Evolutionary conservation across 2,329 filamentous ascomycete genomes (phyloP).

Genomic region (Aureobasidium melanogenum): DNA sequence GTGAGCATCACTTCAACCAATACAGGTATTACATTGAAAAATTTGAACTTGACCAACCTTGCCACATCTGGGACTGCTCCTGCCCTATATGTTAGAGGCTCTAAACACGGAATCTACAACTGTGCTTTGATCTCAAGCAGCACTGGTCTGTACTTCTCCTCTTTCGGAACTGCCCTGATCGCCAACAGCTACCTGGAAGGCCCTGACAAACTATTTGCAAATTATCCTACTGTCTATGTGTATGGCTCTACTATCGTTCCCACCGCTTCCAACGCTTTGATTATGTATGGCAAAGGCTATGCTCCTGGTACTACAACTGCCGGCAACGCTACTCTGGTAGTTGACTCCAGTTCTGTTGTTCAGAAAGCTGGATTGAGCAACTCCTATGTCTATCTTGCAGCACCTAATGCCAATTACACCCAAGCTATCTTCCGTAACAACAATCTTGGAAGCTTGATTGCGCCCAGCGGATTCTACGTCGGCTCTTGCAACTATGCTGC

Average conservation of each 20-base stretch:
- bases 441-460: constrained; percentile 30
- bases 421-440: constrained; percentile 35
- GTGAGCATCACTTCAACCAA: constrained; percentile 26
- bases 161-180: constrained; percentile 30
- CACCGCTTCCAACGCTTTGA: constrained; percentile 25
- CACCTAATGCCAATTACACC: constrained; percentile 32
- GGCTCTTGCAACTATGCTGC: constrained; percentile 18
- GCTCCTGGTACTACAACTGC: too few species aligned
- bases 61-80: constrained; percentile 18
- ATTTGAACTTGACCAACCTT: constrained; percentile 33
- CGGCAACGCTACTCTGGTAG: constrained; percentile 15
- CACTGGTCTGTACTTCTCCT: constrained; percentile 21
- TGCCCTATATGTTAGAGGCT: constrained; percentile 28
- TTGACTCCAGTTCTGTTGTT: constrained; percentile 13
- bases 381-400: constrained; percentile 31
- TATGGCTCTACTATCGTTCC: constrained; percentile 37
- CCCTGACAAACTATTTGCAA: constrained; percentile 34
- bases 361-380: constrained; percentile 19
- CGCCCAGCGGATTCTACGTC: constrained; percentile 29
- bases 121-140: constrained; percentile 36
- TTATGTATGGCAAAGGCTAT: constrained; percentile 16
- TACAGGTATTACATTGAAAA: constrained; percentile 28
- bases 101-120: constrained; percentile 36
- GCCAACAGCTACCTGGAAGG: constrained; percentile 39
- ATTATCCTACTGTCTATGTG: constrained; percentile 33